These are phyloP conservation scores for Iberis pinnata DNA, from an alignment of 345 rosid genomes.

Conservation along the genomic window DNA sequence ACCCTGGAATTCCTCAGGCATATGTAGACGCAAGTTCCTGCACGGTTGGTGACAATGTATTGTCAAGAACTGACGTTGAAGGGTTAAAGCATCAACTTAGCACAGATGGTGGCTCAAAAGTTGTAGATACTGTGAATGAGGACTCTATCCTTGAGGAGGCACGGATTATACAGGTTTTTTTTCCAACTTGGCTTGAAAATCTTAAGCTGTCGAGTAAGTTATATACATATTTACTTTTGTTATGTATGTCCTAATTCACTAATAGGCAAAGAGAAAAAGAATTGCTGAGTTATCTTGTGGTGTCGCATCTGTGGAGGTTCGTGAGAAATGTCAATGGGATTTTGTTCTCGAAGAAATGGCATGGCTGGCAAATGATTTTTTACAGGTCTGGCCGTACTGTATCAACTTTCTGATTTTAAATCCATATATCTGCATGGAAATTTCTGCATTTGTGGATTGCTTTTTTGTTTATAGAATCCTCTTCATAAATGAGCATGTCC, in stretches of 20 bases:
- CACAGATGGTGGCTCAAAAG: conserved; percentile 34
- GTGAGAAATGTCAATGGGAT: conserved; percentile 76
- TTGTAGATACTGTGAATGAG: conserved; percentile 54
- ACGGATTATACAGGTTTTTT: conserved; percentile 64
- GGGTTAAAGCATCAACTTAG: conserved; percentile 40
- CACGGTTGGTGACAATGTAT: conserved; percentile 19
- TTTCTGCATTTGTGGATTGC: conserved; percentile 17
- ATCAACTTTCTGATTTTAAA: conserved; percentile 12
- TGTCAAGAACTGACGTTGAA: conserved; percentile 27
- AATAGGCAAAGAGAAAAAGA: conserved; percentile 84
- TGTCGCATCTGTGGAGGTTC: conserved; percentile 40
- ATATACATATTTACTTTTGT: conserved; percentile 14
- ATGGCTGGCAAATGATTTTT: conserved; percentile 98
- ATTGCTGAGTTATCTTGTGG: conserved; percentile 76
- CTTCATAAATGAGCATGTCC: conserved; percentile 10
- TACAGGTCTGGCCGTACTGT: conserved; percentile 56
- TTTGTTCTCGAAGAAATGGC: conserved; percentile 99
- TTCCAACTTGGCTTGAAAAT: conserved; percentile 22
- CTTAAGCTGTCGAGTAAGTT: conserved; percentile 16
- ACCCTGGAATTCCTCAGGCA: conserved; percentile 32
- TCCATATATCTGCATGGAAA: conserved; percentile 13
- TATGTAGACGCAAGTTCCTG: conserved; percentile 25
- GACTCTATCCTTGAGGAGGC: conserved; percentile 93
- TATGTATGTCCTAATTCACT: conserved; percentile 24
- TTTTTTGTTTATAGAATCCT: background rate